A percentile compares a stretch with the other conserved stretches of the same genome.
Conservation (phyloP, 805 yeast genomes). For the Pichia pseudocactophila region DNA sequence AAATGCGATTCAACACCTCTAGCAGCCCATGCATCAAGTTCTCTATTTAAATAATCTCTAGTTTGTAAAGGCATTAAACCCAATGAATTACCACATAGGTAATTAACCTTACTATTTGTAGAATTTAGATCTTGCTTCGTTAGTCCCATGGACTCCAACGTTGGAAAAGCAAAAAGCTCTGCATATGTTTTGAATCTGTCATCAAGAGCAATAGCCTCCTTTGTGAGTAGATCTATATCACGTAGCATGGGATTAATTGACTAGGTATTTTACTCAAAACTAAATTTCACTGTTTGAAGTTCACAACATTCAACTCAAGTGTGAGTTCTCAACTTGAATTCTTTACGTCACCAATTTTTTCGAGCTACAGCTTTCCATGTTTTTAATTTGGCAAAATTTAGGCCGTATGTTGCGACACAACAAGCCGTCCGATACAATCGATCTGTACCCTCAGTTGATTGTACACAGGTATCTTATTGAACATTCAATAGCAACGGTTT, state of each 20-base stretch:
- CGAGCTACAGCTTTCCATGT: too few relatives aligned
- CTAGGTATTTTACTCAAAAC: neutral
- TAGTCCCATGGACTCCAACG: slow-evolving; percentile 52
- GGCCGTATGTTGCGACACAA: too few relatives aligned
- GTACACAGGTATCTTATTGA: neutral
- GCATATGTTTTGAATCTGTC: slow-evolving; percentile 29
- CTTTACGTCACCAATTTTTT: too few relatives aligned
- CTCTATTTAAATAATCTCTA: slow-evolving; percentile 46
- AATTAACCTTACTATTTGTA: slow-evolving; percentile 31
- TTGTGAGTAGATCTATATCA: slow-evolving; percentile 8
- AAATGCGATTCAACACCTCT: slow-evolving; percentile 84
- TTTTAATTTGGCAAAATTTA: too few relatives aligned
- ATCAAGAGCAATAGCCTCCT: slow-evolving; percentile 32
- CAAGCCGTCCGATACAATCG: neutral
- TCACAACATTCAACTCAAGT: too few relatives aligned
- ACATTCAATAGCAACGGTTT: neutral
- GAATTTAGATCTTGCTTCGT: slow-evolving; percentile 18
- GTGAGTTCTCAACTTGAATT: too few relatives aligned
- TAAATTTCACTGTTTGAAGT: too few relatives aligned
- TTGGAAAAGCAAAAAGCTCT: slow-evolving; percentile 56
- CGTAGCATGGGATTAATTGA: neutral
- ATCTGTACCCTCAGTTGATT: neutral
- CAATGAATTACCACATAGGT: slow-evolving; percentile 88
- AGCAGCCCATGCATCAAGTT: slow-evolving; percentile 72
- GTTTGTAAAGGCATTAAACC: slow-evolving; percentile 79